phyloP scores from a whole-genome alignment of 352 stramenopile genomes.

The Globisporangium acanthophoron region DNA sequence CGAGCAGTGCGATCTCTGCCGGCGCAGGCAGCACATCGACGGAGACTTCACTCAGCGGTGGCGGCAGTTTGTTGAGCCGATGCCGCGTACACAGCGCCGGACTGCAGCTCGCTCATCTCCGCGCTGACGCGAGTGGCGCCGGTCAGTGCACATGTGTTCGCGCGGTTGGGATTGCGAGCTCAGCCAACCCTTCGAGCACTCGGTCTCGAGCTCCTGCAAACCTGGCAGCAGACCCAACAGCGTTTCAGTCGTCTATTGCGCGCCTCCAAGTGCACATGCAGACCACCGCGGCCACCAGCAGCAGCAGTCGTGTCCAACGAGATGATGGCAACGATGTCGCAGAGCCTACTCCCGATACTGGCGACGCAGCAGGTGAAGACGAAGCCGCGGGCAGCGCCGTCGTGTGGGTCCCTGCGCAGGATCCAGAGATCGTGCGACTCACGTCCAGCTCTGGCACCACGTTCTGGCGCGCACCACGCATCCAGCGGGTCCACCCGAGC shows the following conservation, averaged over 20 bases:
- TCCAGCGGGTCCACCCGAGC: slow-evolving; percentile 37
- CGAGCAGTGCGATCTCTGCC: background rate
- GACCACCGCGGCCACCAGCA: background rate
- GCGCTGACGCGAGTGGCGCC: background rate
- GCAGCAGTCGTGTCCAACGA: background rate
- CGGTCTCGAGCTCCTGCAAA: background rate
- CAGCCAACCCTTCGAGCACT: slow-evolving; percentile 3
- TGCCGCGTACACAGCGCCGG: slow-evolving; percentile 11
- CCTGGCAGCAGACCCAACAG: background rate
- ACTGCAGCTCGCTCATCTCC: slow-evolving; percentile 1
- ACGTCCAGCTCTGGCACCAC: slow-evolving; percentile 19
- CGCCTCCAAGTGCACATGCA: background rate
- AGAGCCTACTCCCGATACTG: background rate
- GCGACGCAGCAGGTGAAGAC: slow-evolving; percentile 18
- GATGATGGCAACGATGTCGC: background rate
- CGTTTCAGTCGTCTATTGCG: background rate
- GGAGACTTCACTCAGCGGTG: background rate
- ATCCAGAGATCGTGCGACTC: slow-evolving; percentile 14
- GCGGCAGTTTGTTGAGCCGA: background rate
- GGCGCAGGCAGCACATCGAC: background rate
- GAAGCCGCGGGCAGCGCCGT: slow-evolving; percentile 2
- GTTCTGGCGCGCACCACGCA: slow-evolving; percentile 44
- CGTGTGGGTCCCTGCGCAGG: slow-evolving; percentile 5
- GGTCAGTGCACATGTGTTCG: slow-evolving; percentile 33
- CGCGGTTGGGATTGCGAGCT: slow-evolving; percentile 13